phyloP scores from a whole-genome alignment of 2,329 filamentous ascomycete genomes.

The Aspergillus latus region DNA sequence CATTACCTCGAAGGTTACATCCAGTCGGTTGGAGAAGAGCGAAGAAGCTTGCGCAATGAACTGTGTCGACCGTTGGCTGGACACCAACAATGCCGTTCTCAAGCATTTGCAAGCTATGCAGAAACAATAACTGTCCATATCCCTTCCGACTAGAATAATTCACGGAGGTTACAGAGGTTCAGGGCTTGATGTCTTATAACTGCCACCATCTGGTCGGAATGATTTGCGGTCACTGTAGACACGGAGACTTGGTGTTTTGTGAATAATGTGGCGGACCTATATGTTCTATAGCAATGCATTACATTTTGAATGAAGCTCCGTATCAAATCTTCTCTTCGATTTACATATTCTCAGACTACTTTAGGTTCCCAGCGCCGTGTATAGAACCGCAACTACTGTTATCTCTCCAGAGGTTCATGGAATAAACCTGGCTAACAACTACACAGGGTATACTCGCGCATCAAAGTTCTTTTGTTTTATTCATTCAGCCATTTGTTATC shows the following conservation, averaged over 20 bases:
- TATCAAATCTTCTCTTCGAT: too few species aligned
- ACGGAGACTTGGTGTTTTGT: too few species aligned
- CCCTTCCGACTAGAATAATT: not conserved
- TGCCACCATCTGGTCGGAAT: not conserved
- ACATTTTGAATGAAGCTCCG: not conserved
- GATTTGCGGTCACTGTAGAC: not conserved
- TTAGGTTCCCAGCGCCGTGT: not conserved
- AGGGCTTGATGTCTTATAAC: not conserved
- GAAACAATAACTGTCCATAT: slow-evolving; percentile 30
- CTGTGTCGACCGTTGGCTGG: slow-evolving; percentile 92
- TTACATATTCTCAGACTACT: too few species aligned
- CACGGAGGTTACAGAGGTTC: not conserved
- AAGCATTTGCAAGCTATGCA: slow-evolving; percentile 73
- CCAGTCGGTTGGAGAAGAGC: slow-evolving; percentile 67
- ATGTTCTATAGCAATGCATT: slow-evolving; percentile 2
- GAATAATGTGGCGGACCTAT: not conserved
- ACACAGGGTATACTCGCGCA: slow-evolving; percentile 22
- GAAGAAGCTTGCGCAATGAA: slow-evolving; percentile 87
- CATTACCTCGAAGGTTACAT: slow-evolving; percentile 70
- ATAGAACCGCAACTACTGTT: not conserved
- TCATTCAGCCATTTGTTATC: slow-evolving; percentile 40
- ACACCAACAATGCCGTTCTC: slow-evolving; percentile 81
- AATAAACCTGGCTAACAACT: slow-evolving; percentile 4
- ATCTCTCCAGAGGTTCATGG: not conserved
- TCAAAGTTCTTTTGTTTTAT: slow-evolving; percentile 35